Conservation (phyloP, 441 rosid species). For the Biscutella auriculata region DNA sequence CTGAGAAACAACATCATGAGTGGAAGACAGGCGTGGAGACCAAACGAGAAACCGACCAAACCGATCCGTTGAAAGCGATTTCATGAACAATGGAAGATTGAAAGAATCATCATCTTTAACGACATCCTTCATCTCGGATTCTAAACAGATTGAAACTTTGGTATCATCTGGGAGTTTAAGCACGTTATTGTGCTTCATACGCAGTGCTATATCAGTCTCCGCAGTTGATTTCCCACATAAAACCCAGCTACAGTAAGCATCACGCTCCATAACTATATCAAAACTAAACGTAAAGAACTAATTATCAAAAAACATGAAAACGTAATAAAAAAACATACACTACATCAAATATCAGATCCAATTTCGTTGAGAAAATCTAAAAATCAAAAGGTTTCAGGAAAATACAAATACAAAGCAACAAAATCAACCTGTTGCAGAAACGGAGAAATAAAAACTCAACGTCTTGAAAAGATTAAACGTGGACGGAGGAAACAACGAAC, state of each 20-base stretch:
- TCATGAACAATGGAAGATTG: slow-evolving; percentile 28
- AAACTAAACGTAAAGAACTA: no score
- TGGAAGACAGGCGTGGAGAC: slow-evolving; percentile 69
- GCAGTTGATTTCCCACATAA: slow-evolving; percentile 53
- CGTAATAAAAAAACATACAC: no score
- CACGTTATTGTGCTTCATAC: slow-evolving; percentile 30
- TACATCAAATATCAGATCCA: no score
- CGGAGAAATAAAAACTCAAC: no score
- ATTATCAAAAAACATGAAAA: no score
- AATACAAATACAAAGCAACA: no score
- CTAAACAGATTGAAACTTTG: slow-evolving; percentile 26
- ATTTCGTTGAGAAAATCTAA: no score
- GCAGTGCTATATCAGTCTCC: slow-evolving; percentile 39
- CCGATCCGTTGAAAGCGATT: slow-evolving; percentile 40
- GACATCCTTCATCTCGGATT: slow-evolving; percentile 34
- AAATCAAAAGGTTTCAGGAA: no score
- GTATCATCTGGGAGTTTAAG: slow-evolving; percentile 40
- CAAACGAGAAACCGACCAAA: slow-evolving; percentile 73
- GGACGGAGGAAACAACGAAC: no score
- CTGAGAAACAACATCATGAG: slow-evolving; percentile 75
- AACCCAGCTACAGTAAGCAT: slow-evolving; percentile 30
- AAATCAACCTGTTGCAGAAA: no score
- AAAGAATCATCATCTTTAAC: slow-evolving; percentile 22
- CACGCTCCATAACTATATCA: slow-evolving; percentile 40
- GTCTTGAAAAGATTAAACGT: no score